These are phyloP conservation scores for Xerocomellus amylosporus DNA, from an alignment of 768 basidiomycete genomes.

Conservation along the genomic window DNA sequence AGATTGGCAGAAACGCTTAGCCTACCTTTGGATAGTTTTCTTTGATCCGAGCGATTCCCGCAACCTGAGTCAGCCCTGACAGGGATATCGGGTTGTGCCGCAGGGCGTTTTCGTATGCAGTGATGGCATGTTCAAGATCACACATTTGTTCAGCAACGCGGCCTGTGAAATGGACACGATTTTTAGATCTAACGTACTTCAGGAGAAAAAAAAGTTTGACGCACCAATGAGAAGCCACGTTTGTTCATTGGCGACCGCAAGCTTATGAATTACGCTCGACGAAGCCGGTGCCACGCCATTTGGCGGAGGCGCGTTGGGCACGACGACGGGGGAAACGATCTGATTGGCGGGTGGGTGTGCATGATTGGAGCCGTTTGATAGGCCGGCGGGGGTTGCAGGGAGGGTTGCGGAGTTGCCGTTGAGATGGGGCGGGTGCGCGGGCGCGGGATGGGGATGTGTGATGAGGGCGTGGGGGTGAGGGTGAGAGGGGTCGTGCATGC, in stretches of 20 bases:
- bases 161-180: conserved; percentile 49
- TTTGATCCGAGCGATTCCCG: conserved; percentile 94
- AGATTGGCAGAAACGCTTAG: conserved; percentile 32
- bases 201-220: conserved; percentile 5
- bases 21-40: conserved; percentile 94
- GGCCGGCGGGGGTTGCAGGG: conserved; percentile 43
- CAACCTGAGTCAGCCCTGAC: conserved; percentile 88
- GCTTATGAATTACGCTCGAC: conserved; percentile 62
- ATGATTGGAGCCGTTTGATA: conserved; percentile 44
- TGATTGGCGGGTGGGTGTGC: conserved; percentile 34
- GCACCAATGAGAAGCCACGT: conserved; percentile 93
- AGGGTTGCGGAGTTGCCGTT: conserved; percentile 48
- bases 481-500: conserved; percentile 56
- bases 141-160: conserved; percentile 94
- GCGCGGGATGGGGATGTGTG: conserved; percentile 40
- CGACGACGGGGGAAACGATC: conserved; percentile 49
- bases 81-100: conserved; percentile 93
- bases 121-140: conserved; percentile 88
- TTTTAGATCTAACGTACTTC: conserved; percentile 13
- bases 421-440: conserved; percentile 43
- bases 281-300: conserved; percentile 25
- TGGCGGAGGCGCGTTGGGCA: conserved; percentile 31
- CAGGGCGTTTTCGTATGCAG: conserved; percentile 92
- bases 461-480: conserved; percentile 42
- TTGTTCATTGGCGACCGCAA: conserved; percentile 86